These are phyloP conservation scores for Lupinus albus DNA, from an alignment of 306 rosid genomes.

Conservation along the genomic window DNA sequence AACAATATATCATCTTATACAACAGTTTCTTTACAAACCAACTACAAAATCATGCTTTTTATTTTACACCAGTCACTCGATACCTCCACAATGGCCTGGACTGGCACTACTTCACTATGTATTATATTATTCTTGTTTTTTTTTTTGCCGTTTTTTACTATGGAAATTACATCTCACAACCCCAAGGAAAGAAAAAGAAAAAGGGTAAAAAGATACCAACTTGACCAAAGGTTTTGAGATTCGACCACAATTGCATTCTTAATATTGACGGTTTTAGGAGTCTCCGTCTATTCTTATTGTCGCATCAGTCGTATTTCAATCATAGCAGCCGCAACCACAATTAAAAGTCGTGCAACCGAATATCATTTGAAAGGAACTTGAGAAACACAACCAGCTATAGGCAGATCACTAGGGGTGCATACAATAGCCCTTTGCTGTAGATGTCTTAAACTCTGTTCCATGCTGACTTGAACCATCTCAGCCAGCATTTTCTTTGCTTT, in stretches of 20 bases:
- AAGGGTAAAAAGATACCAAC: constrained; percentile 9
- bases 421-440: constrained; percentile 92
- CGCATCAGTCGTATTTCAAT: too few species aligned
- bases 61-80: constrained; percentile 85
- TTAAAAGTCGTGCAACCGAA: constrained; percentile 19
- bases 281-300: too few species aligned
- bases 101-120: constrained; percentile 63
- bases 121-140: constrained; percentile 39
- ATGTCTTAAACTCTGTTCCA: constrained; percentile 96
- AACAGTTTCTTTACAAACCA: constrained; percentile 60
- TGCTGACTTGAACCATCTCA: constrained; percentile 99
- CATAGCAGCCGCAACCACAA: too few species aligned
- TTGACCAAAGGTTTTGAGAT: constrained; percentile 25
- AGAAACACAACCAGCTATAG: constrained; percentile 67
- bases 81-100: constrained; percentile 80
- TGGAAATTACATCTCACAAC: constrained; percentile 53
- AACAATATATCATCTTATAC: constrained; percentile 44
- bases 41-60: constrained; percentile 46
- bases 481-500: constrained; percentile 97
- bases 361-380: constrained; percentile 78
- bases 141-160: constrained; percentile 12
- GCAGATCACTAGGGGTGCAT: constrained; percentile 83
- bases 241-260: too few species aligned
- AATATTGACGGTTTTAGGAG: too few species aligned
- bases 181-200: constrained; percentile 28